Evolutionary conservation across 192 early-diverging fungal genomes (phyloP), one percentile per base, ranked within the genome.

Genomic region (Cetraspora pellucida): DNA sequence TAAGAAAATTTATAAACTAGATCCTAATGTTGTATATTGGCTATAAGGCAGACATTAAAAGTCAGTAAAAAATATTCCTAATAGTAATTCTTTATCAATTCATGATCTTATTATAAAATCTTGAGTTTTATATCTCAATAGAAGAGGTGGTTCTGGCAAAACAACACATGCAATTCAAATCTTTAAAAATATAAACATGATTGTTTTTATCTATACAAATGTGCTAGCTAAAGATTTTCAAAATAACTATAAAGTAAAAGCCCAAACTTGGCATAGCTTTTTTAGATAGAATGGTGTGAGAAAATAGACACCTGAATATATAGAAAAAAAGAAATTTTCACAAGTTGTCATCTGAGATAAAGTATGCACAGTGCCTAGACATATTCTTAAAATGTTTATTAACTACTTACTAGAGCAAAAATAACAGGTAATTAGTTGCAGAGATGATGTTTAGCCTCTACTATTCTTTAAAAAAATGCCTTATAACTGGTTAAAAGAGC

Each of bases 391-490:
- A 44, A 72, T 37, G 71, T 72, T 72, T 59, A 54, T 72, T 17
- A n/a, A 72, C 27, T 72, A 58, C 21, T 72, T 72, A 52, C 50
- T 71, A 52, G 69, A 71, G 28, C 69, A 71, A 14, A 71, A 71
- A 71, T 71, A 49, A 31, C 49, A 71, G 49, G 69, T 71, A 71
- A 71, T 71, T 27, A 54, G 69, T 71, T 71, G 69, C 2, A 23
- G 47, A 16, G 69, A 71, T 55, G n/a, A 71, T 30, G 49, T 49
- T 17, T 25, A 71, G 28, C 69, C 69, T 71, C 49, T 49, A 55
- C 69, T 50, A 72, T 72, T 72, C 70, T 72, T 72, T 25, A 50
- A 25, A 72, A 14, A 68, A 68, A 68, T 68, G 46, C n/a, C 66
- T 25, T 8, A 68, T 68, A 11, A 72, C 54, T 72, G 28, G 72